phyloP scores from a whole-genome alignment of 805 yeast species.

The Yarrowia keelungensis region DNA sequence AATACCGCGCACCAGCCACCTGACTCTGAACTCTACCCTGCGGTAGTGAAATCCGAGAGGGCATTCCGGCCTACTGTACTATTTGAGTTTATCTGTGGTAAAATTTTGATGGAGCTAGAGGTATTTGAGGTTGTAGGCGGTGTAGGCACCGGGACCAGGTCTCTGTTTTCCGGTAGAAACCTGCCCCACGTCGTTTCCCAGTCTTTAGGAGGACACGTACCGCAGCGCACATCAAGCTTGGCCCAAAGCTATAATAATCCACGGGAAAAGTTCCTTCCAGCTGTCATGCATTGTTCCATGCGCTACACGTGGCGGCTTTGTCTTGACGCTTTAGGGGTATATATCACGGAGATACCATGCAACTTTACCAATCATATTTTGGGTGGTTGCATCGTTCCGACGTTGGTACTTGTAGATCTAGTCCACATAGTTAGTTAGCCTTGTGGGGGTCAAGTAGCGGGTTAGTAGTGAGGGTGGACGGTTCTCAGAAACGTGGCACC shows the following conservation, averaged over 20 bases:
- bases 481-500: no score
- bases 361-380: constrained; percentile 25
- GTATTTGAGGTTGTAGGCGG: neutral
- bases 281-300: constrained; percentile 23
- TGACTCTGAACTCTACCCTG: constrained; percentile 27
- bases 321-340: constrained; percentile 24
- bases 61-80: constrained; percentile 15
- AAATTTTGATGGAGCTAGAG: constrained; percentile 15
- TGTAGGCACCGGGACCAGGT: no score
- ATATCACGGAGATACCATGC: constrained; percentile 37
- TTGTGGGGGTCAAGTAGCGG: no score
- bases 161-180: no score
- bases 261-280: neutral
- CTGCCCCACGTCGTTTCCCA: no score
- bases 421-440: no score
- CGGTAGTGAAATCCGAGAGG: constrained; percentile 22
- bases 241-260: neutral
- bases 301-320: constrained; percentile 37
- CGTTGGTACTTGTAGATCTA: no score
- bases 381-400: neutral
- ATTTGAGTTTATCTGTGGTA: constrained; percentile 32
- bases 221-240: no score
- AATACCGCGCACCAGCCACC: constrained; percentile 39
- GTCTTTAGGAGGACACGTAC: no score
- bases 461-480: no score